phyloP scores from a whole-genome alignment of 2,329 filamentous ascomycete species.

The Neonectria faginata region DNA sequence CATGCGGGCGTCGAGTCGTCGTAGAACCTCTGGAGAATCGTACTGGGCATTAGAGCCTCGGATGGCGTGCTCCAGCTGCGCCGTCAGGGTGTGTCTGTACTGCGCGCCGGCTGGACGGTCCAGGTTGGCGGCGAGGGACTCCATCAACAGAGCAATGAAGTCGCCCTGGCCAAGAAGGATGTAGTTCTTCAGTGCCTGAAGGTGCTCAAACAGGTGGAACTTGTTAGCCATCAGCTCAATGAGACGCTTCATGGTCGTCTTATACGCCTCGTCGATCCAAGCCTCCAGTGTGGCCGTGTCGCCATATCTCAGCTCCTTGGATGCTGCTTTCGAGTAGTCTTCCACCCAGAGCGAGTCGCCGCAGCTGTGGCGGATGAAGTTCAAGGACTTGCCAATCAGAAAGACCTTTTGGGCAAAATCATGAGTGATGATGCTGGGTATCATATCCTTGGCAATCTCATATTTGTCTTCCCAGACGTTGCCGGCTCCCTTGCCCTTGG shows the following conservation, averaged over 20 bases:
- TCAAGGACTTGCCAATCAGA: constrained; percentile 95
- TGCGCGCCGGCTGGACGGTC: constrained; percentile 96
- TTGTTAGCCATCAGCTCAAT: constrained; percentile 95
- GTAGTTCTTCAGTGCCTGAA: constrained; percentile 93
- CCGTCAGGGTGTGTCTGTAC: constrained; percentile 95
- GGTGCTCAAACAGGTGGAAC: constrained; percentile 93
- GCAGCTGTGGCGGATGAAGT: constrained; percentile 97
- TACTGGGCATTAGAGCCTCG: constrained; percentile 97
- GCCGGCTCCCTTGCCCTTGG: constrained; percentile 73
- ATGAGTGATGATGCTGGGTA: constrained; percentile 91
- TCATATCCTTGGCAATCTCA: constrained; percentile 84
- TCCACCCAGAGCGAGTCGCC: constrained; percentile 96
- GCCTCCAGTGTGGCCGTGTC: constrained; percentile 91
- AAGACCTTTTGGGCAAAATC: constrained; percentile 98
- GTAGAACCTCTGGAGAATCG: constrained; percentile 90
- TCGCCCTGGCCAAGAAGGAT: constrained; percentile 95
- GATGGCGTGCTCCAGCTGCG: constrained; percentile 97
- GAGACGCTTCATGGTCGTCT: constrained; percentile 95
- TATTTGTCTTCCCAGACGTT: constrained; percentile 99
- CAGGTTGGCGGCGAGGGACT: constrained; percentile 90
- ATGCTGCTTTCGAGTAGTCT: constrained; percentile 91
- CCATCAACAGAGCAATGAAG: constrained; percentile 97
- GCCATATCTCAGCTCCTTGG: constrained; percentile 90
- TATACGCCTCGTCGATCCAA: constrained; percentile 97
- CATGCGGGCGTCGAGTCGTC: constrained; percentile 96